Conservation (phyloP, 345 rosid species). For the Eucalyptus virginea region DNA sequence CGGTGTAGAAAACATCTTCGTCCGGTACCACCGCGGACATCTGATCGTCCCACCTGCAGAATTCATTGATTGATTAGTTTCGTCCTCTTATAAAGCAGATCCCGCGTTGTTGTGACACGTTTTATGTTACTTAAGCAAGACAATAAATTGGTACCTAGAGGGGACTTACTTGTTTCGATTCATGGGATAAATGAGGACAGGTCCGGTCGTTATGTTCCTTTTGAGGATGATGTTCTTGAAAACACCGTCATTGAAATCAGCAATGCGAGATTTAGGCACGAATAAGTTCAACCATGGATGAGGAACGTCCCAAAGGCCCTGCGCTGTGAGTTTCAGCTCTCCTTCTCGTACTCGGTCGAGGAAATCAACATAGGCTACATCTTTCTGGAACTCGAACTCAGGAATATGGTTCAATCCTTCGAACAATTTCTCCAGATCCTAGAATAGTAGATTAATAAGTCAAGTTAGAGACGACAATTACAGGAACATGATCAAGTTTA, state of each 20-base stretch:
- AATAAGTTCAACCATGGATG: constrained; percentile 96
- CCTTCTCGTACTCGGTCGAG: constrained; percentile 67
- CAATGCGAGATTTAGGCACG: constrained; percentile 57
- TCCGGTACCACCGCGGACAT: constrained; percentile 65
- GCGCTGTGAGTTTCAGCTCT: constrained; percentile 48
- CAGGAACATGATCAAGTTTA: background rate
- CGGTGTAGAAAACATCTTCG: constrained; percentile 71
- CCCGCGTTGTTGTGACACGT: background rate
- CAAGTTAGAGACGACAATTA: background rate
- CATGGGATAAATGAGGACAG: constrained; percentile 76
- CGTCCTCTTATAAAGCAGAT: background rate
- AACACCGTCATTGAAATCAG: constrained; percentile 54
- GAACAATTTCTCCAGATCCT: constrained; percentile 11
- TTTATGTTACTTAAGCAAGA: background rate
- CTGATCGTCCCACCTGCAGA: constrained; percentile 67
- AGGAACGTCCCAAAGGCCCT: constrained; percentile 89
- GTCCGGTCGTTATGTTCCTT: constrained; percentile 52
- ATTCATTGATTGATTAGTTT: background rate
- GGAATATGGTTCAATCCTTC: background rate
- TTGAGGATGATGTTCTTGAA: constrained; percentile 53
- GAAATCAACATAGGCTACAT: constrained; percentile 28
- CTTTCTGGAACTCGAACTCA: constrained; percentile 12
- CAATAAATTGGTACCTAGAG: background rate
- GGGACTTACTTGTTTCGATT: constrained; percentile 49
- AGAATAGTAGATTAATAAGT: background rate